Conservation (phyloP, 2,329 filamentous ascomycete genomes). For the Sporothrix brasiliensis region DNA sequence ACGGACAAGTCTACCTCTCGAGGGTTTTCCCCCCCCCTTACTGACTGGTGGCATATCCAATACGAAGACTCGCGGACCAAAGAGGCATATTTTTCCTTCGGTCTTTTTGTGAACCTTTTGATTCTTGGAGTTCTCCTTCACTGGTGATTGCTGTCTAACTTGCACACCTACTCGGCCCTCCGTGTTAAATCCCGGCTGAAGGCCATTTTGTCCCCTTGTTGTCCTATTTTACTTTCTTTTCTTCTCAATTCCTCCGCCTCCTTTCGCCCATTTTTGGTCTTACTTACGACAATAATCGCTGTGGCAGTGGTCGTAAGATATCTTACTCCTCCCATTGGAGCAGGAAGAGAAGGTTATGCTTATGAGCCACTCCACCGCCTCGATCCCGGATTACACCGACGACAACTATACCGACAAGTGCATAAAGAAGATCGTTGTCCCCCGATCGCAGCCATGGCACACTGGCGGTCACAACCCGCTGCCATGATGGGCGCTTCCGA, state of each 20-base stretch:
- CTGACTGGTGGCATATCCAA: slow-evolving; percentile 10
- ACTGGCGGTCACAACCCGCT: slow-evolving; percentile 24
- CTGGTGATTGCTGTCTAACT: neutral
- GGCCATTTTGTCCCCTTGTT: neutral
- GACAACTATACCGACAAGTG: neutral
- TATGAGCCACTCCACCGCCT: neutral
- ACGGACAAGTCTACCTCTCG: neutral
- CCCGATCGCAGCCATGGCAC: slow-evolving; percentile 18
- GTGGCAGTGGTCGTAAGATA: slow-evolving; percentile 19
- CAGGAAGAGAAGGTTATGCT: slow-evolving; percentile 4
- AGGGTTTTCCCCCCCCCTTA: neutral
- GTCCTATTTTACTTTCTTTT: neutral
- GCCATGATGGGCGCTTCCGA: slow-evolving; percentile 21
- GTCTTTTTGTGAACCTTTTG: slow-evolving; percentile 2
- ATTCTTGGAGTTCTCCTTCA: slow-evolving; percentile 3
- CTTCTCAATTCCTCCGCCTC: slow-evolving; percentile 7
- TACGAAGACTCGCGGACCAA: neutral
- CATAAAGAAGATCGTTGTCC: slow-evolving; percentile 13
- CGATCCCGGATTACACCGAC: slow-evolving; percentile 7
- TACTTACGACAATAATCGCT: slow-evolving; percentile 3
- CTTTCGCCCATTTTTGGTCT: neutral
- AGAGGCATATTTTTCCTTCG: neutral
- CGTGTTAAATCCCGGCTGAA: slow-evolving; percentile 16
- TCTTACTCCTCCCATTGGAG: slow-evolving; percentile 20
- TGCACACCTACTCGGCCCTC: neutral